Percentiles rank a stretch among this genome's conserved stretches.
Evolutionary conservation across 208 protist genomes (phyloP).

Genomic region (Porcisia hertigi): DNA sequence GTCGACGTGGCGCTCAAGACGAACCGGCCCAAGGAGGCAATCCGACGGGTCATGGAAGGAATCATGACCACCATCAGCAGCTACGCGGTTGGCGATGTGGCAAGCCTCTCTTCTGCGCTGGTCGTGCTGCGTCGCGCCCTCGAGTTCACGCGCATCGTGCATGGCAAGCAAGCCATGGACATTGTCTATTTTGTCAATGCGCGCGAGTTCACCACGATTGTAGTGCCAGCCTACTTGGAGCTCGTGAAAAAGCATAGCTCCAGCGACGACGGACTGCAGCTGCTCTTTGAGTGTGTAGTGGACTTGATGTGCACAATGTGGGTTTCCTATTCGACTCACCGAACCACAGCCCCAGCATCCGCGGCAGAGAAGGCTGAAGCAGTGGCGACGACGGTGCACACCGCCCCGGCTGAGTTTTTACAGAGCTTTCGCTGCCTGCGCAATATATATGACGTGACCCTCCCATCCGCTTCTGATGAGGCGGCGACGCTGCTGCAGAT

Average conservation of each 20-base stretch:
- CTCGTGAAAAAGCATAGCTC: slow-evolving; percentile 43
- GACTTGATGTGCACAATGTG: slow-evolving; percentile 64
- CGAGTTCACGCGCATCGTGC: slow-evolving; percentile 70
- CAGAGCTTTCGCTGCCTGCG: slow-evolving; percentile 61
- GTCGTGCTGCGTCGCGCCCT: slow-evolving; percentile 64
- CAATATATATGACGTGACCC: slow-evolving; percentile 28
- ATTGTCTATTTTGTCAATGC: slow-evolving; percentile 69
- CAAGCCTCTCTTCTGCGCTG: slow-evolving; percentile 50
- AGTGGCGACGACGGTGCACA: slow-evolving; percentile 27
- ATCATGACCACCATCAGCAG: slow-evolving; percentile 47
- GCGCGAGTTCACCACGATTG: slow-evolving; percentile 47
- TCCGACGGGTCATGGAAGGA: slow-evolving; percentile 56
- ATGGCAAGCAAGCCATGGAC: slow-evolving; percentile 33
- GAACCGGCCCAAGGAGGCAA: slow-evolving; percentile 28
- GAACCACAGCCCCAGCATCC: not conserved
- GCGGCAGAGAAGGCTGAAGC: not conserved
- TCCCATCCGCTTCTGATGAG: slow-evolving; percentile 13
- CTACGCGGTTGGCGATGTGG: slow-evolving; percentile 37
- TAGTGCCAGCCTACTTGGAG: slow-evolving; percentile 61
- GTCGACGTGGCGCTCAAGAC: not conserved
- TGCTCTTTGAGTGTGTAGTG: slow-evolving; percentile 57
- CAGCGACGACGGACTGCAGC: slow-evolving; percentile 69
- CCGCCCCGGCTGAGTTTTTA: slow-evolving; percentile 30
- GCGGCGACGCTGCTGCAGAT: slow-evolving; percentile 50
- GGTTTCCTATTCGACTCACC: slow-evolving; percentile 33